Base-by-base conservation (phyloP, 352 stramenopile species). In the Phytophthora sansomeana region DNA sequence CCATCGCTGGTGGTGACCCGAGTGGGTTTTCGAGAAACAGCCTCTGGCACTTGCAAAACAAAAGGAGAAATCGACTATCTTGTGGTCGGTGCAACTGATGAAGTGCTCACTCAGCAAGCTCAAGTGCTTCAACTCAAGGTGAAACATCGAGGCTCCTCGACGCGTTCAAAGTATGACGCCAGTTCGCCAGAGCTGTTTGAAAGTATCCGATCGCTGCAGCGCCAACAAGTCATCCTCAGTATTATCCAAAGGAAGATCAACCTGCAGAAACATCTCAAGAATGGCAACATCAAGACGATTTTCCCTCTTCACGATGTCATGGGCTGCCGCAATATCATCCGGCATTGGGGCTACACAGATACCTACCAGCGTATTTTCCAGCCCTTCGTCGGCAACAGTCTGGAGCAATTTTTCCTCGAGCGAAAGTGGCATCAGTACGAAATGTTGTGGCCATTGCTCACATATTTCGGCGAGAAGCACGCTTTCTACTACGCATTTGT, bases 401-500 rank as follows among this genome's bases (percentile, higher is more conserved):
- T 92, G 2, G 48, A 53, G n/a, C 78, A 94, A 48, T 90, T 92
- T 57, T 52, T 92, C 16, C 63, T 80, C 13, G 86, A 94, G 48
- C 55, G 73, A 14, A 85, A 83, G 39, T 71, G 63, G 5, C 81
- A 91, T 47, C 78, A 81, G 52, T 94, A 94, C 67, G 84, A 92
- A 46, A 89, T 92, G 76, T 50, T 94, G 17, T 94, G 86, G 86
- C 82, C 86, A 13, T 36, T 94, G 24, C 72, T 91, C 5, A 92
- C 80, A 49, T 95, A 95, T 51, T 93, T 95, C 48, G 86, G 86
- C 24, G 84, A 93, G 58, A 95, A 95, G 47, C 81, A 90, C 57
- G 78, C 86, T 14, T 90, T 93, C 58, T 92, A 93, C 58, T 92
- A 88, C 55, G 84, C 82, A 16, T 95, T 91, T 28, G 66, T 89